Evolutionary conservation across 1,139 yeast species (phyloP).

Genomic region (Suhomyces bokatorum): DNA sequence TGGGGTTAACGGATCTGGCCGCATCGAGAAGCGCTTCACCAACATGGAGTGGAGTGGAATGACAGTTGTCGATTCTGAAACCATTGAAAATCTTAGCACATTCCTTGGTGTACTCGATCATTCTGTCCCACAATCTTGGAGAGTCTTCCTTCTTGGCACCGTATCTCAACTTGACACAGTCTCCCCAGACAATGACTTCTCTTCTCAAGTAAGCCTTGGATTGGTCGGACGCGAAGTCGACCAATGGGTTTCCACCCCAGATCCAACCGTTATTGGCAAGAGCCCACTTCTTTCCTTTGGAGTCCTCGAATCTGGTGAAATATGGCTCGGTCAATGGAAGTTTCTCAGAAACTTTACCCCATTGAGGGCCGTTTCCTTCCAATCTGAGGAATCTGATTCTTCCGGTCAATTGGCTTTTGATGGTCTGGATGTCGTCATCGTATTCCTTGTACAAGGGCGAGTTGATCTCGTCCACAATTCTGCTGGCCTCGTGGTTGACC

Average conservation of each 20-base stretch:
- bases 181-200: constrained; percentile 97
- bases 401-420: constrained; percentile 67
- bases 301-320: constrained; percentile 66
- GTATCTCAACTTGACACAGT: constrained; percentile 89
- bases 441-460: constrained; percentile 69
- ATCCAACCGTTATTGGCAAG: constrained; percentile 98
- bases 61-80: constrained; percentile 92
- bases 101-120: constrained; percentile 72
- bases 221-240: constrained; percentile 83
- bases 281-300: constrained; percentile 61
- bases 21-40: constrained; percentile 86
- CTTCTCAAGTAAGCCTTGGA: constrained; percentile 84
- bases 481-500: constrained; percentile 44
- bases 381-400: constrained; percentile 75
- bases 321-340: constrained; percentile 80
- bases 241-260: constrained; percentile 94
- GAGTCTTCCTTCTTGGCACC: constrained; percentile 78
- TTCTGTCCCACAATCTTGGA: constrained; percentile 85
- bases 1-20: constrained; percentile 82
- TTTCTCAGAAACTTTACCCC: constrained; percentile 59
- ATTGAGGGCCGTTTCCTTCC: constrained; percentile 76
- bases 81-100: constrained; percentile 85
- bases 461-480: constrained; percentile 75
- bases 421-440: constrained; percentile 68
- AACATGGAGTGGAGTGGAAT: constrained; percentile 93